Percentiles rank a stretch among this genome's conserved stretches.
phyloP scores from a whole-genome alignment of 192 early-diverging fungal genomes.

The Pecoramyces ruminantium region DNA sequence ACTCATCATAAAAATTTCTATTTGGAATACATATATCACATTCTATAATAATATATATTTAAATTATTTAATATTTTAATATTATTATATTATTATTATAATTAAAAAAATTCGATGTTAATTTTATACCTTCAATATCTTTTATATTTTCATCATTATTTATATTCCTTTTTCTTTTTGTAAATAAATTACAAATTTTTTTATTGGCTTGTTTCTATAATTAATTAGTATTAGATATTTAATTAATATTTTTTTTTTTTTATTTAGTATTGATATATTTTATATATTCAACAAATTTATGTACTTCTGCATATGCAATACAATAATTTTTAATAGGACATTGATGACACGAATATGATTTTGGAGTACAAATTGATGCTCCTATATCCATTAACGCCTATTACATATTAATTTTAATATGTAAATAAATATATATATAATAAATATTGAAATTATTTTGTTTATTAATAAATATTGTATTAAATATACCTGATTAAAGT shows the following conservation, averaged over 20 bases:
- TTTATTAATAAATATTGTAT: too few species aligned
- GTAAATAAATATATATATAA: too few species aligned
- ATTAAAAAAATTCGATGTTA: too few species aligned
- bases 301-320: constrained; percentile 37
- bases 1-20: background rate
- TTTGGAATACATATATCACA: constrained; percentile 39
- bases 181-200: constrained; percentile 28
- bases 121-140: background rate
- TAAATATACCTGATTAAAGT: constrained; percentile 57
- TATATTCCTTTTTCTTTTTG: constrained; percentile 37
- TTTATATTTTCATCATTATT: constrained; percentile 29
- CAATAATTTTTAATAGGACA: constrained; percentile 46
- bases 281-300: background rate
- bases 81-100: too few species aligned
- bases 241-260: too few species aligned
- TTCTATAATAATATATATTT: constrained; percentile 8
- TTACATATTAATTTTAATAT: too few species aligned
- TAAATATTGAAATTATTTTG: too few species aligned
- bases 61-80: background rate
- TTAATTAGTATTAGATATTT: too few species aligned
- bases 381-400: constrained; percentile 61
- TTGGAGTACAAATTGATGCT: constrained; percentile 51
- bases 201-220: constrained; percentile 12
- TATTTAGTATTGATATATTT: too few species aligned
- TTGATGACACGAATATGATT: constrained; percentile 32